Conservation (phyloP, 164 flowering plant genomes). For the Cinnamomum chago region DNA sequence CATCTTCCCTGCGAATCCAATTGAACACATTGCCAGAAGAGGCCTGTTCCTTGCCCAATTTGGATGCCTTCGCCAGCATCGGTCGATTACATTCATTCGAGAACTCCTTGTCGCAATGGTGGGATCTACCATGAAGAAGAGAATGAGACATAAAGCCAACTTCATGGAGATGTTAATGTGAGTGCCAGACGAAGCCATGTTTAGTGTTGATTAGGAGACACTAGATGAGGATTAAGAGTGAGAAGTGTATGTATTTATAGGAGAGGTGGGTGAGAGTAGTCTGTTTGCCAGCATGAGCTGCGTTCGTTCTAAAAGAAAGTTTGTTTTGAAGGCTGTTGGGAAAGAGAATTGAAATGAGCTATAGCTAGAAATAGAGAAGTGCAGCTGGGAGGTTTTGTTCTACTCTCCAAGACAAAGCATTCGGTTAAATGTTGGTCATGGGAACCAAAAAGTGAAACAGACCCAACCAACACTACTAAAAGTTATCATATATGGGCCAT, state of each 20-base stretch:
- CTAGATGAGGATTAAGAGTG: neutral
- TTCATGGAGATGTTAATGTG: neutral
- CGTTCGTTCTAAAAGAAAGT: too few species aligned
- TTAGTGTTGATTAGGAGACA: neutral
- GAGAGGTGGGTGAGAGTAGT: neutral
- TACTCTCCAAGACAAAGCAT: too few species aligned
- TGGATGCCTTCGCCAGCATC: slow-evolving; percentile 51
- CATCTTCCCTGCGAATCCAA: slow-evolving; percentile 85
- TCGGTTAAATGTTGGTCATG: too few species aligned
- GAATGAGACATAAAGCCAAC: neutral
- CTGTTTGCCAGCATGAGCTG: too few species aligned
- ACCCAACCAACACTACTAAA: too few species aligned
- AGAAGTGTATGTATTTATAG: neutral
- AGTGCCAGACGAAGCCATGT: neutral
- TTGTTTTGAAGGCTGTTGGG: slow-evolving; percentile 3
- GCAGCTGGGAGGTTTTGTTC: neutral
- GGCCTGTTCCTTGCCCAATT: slow-evolving; percentile 51
- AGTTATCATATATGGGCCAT: too few species aligned
- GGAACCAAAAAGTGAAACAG: too few species aligned
- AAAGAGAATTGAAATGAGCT: neutral
- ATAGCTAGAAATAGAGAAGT: neutral
- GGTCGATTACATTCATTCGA: slow-evolving; percentile 52
- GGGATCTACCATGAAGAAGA: neutral
- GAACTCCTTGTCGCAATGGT: neutral
- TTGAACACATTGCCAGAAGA: slow-evolving; percentile 62